Conservation (phyloP, 805 yeast genomes). For the Alloascoidea hylecoeti region DNA sequence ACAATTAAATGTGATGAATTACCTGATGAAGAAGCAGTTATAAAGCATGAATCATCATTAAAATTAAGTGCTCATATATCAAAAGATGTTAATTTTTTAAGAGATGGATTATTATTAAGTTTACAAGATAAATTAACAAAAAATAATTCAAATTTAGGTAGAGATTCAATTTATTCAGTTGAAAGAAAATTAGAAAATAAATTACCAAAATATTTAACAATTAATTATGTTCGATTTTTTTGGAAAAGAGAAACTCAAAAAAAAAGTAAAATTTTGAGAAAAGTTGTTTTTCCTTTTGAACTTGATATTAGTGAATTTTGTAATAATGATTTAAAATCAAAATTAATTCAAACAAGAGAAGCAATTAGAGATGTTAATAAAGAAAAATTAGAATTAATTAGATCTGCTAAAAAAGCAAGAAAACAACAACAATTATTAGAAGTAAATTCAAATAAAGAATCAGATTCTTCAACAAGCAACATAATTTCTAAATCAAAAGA, state of each 20-base stretch:
- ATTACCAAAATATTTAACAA: slow-evolving; percentile 77
- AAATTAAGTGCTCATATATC: slow-evolving; percentile 87
- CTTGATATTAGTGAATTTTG: slow-evolving; percentile 78
- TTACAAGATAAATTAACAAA: slow-evolving; percentile 70
- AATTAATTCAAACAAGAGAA: slow-evolving; percentile 63
- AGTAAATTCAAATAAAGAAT: slow-evolving; percentile 15
- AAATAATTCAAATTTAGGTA: slow-evolving; percentile 51
- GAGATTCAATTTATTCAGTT: slow-evolving; percentile 60
- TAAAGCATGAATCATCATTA: slow-evolving; percentile 39
- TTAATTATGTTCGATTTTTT: slow-evolving; percentile 87
- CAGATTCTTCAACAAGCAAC: slow-evolving; percentile 18
- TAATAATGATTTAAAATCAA: slow-evolving; percentile 58
- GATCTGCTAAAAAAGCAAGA: slow-evolving; percentile 58
- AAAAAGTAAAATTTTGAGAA: slow-evolving; percentile 87
- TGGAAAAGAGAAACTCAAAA: slow-evolving; percentile 89
- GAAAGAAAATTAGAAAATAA: slow-evolving; percentile 44
- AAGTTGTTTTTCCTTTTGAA: slow-evolving; percentile 90
- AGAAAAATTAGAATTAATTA: slow-evolving; percentile 52
- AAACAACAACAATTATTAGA: slow-evolving; percentile 11
- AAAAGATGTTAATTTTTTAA: slow-evolving; percentile 71
- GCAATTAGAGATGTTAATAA: slow-evolving; percentile 64
- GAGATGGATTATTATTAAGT: slow-evolving; percentile 70
- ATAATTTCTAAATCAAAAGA: slow-evolving; percentile 20
- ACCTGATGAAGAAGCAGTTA: slow-evolving; percentile 28
- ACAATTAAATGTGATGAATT: slow-evolving; percentile 46